A percentile compares a stretch with the other conserved stretches of the same genome.
Evolutionary conservation across 495 filamentous ascomycete genomes (phyloP).

Genomic region (Penicillium parvum): DNA sequence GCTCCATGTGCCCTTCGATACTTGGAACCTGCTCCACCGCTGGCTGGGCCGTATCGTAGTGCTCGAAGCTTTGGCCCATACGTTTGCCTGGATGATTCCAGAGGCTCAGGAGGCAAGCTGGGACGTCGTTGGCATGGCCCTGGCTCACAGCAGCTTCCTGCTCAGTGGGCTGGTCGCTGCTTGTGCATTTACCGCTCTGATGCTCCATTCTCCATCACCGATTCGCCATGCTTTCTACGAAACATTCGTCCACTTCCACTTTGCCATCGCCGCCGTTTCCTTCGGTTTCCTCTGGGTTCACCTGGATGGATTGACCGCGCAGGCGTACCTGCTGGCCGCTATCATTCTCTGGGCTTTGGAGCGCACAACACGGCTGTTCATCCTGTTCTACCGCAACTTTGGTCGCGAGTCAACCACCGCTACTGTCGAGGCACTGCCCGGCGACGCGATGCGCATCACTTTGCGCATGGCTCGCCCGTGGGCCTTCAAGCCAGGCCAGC

Average conservation of each 20-base stretch:
- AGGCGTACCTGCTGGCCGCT: conserved; percentile 61
- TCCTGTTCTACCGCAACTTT: conserved; percentile 68
- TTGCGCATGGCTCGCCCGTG: conserved; percentile 73
- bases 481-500: conserved; percentile 75
- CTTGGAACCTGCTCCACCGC: conserved; percentile 75
- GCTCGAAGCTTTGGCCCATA: conserved; percentile 59
- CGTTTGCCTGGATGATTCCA: conserved; percentile 60
- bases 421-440: conserved; percentile 69
- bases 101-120: conserved; percentile 65
- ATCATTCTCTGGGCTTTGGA: conserved; percentile 76
- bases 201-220: conserved; percentile 65
- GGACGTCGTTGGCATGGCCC: conserved; percentile 45
- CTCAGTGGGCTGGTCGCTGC: conserved; percentile 47
- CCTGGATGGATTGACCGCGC: conserved; percentile 58
- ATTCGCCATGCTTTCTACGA: conserved; percentile 95
- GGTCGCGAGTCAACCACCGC: conserved; percentile 62
- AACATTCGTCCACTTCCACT: conserved; percentile 82
- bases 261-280: conserved; percentile 58
- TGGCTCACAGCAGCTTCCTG: conserved; percentile 54
- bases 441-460: conserved; percentile 79
- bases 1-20: conserved; percentile 66
- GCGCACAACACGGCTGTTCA: conserved; percentile 61
- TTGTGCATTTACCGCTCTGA: conserved; percentile 49
- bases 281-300: conserved; percentile 71
- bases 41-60: conserved; percentile 75